Conservation (phyloP, 345 rosid species). For the Durio zibethinus region DNA sequence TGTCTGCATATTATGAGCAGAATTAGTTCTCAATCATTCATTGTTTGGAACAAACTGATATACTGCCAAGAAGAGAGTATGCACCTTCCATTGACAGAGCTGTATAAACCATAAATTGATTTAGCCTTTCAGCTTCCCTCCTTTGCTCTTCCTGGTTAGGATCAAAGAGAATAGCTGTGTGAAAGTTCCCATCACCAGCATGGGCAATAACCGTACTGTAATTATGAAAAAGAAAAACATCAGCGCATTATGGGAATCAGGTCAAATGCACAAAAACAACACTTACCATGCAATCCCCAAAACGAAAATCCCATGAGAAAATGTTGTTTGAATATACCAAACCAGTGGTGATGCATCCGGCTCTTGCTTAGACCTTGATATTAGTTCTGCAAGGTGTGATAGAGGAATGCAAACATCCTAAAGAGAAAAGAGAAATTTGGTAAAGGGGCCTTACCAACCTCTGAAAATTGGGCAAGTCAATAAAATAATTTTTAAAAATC, state of each 20-base stretch:
- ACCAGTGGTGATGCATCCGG: conserved; percentile 65
- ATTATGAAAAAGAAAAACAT: conserved; percentile 12
- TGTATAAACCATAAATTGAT: conserved; percentile 67
- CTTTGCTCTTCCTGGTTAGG: conserved; percentile 60
- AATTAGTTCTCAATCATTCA: neutral
- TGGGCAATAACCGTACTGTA: conserved; percentile 81
- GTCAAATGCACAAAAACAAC: neutral
- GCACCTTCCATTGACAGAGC: conserved; percentile 90
- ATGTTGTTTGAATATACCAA: conserved; percentile 39
- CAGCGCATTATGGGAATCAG: neutral
- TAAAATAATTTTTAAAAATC: neutral
- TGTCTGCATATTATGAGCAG: neutral
- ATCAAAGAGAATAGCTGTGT: conserved; percentile 72
- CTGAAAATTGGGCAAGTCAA: neutral
- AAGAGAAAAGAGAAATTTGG: conserved; percentile 1
- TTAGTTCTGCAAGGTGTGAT: conserved; percentile 73
- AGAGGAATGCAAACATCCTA: conserved; percentile 95
- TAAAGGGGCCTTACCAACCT: neutral
- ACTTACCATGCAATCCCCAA: neutral
- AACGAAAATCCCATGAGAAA: neutral
- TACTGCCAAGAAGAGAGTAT: neutral
- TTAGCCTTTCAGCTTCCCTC: conserved; percentile 73
- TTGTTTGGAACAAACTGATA: neutral
- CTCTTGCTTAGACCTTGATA: conserved; percentile 67
- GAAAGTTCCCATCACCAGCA: conserved; percentile 96